A percentile compares a stretch with the other conserved stretches of the same genome.
Conservation (phyloP, 768 basidiomycete species). For the Tricholoma sp. region DNA sequence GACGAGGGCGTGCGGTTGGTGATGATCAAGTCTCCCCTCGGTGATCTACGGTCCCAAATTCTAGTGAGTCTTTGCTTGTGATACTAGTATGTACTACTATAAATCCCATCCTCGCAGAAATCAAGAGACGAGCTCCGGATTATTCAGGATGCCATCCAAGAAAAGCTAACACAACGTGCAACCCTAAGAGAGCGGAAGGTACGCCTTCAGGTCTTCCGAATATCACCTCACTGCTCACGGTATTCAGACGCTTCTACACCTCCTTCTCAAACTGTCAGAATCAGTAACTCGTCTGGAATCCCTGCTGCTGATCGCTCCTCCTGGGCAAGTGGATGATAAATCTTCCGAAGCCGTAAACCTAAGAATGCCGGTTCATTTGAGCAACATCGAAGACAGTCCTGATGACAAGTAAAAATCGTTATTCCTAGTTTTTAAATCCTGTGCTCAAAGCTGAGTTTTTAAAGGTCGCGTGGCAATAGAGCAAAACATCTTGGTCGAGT, state of each 20-base stretch:
- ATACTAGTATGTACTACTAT: background rate
- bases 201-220: constrained; percentile 4
- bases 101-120: constrained; percentile 31
- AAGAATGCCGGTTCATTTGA: constrained; percentile 29
- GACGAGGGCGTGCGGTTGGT: constrained; percentile 76
- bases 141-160: constrained; percentile 71
- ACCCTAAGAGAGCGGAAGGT: constrained; percentile 86
- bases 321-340: constrained; percentile 35
- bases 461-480: constrained; percentile 55
- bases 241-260: constrained; percentile 70
- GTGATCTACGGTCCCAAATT: constrained; percentile 57
- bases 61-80: constrained; percentile 44
- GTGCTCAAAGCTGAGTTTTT: constrained; percentile 3
- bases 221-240: constrained; percentile 3
- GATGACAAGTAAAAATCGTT: constrained; percentile 35
- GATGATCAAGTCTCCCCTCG: constrained; percentile 64
- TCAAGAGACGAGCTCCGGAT: constrained; percentile 58
- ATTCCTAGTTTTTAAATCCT: background rate
- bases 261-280: constrained; percentile 90
- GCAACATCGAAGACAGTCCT: constrained; percentile 35
- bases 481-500: constrained; percentile 82
- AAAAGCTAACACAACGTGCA: constrained; percentile 72
- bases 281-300: constrained; percentile 85
- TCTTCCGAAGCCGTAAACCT: constrained; percentile 28
- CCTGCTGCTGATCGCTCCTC: constrained; percentile 65